These are phyloP conservation scores for Fusarium marasasianum DNA, from an alignment of 2,329 filamentous ascomycete genomes.

Conservation along the genomic window DNA sequence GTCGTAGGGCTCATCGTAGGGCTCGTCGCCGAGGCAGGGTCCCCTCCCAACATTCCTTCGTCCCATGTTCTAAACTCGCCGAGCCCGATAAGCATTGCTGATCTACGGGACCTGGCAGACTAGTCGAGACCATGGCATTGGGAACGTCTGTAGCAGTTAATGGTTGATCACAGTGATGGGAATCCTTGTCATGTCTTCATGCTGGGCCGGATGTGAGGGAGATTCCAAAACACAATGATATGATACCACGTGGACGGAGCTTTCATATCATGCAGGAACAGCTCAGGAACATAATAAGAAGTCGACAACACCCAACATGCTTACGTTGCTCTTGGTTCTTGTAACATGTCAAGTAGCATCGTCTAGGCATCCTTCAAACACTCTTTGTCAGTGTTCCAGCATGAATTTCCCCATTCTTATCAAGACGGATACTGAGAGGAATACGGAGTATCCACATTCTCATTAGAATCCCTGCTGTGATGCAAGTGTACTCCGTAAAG, in stretches of 20 bases:
- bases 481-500: not conserved
- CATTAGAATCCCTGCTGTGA: conserved; percentile 15
- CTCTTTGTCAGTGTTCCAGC: conserved; percentile 5
- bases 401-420: conserved; percentile 29
- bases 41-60: conserved; percentile 34
- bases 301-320: conserved; percentile 10
- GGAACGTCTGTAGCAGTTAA: conserved; percentile 13
- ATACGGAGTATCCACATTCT: conserved; percentile 16
- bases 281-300: conserved; percentile 13
- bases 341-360: not conserved
- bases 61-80: conserved; percentile 27
- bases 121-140: conserved; percentile 19
- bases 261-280: conserved; percentile 40
- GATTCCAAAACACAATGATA: conserved; percentile 24
- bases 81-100: conserved; percentile 35
- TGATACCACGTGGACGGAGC: conserved; percentile 37
- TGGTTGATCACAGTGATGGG: conserved; percentile 4
- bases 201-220: not conserved
- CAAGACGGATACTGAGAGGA: conserved; percentile 8
- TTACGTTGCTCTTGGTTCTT: conserved; percentile 4
- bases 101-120: conserved; percentile 37
- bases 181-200: conserved; percentile 14
- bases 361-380: conserved; percentile 4
- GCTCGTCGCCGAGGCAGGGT: conserved; percentile 28
- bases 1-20: conserved; percentile 19